Evolutionary conservation across 1,284 basidiomycete genomes (phyloP).

Genomic region (Vanrija pseudolonga): DNA sequence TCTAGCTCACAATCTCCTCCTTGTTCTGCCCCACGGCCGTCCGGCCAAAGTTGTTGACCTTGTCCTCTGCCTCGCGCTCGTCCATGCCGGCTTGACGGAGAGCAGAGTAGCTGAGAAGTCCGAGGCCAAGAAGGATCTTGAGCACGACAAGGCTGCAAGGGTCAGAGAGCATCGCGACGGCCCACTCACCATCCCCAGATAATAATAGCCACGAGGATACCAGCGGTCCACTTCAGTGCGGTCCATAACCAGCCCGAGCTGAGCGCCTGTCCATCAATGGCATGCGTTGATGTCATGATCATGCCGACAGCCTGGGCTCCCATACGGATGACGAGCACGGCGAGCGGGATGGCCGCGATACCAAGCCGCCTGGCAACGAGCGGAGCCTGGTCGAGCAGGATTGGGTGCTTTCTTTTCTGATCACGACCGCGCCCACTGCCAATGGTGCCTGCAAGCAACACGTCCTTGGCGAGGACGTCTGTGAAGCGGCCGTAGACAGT

Average conservation of each 20-base stretch:
- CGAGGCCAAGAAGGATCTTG: constrained; percentile 83
- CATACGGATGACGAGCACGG: constrained; percentile 84
- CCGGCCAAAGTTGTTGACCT: constrained; percentile 79
- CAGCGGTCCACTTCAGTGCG: constrained; percentile 60
- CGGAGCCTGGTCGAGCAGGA: constrained; percentile 93
- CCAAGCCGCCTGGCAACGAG: constrained; percentile 89
- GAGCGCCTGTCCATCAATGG: constrained; percentile 20
- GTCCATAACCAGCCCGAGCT: constrained; percentile 46
- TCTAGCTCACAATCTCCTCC: constrained; percentile 67
- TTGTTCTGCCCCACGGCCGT: constrained; percentile 80
- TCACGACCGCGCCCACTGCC: constrained; percentile 12
- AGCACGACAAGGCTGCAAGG: constrained; percentile 66
- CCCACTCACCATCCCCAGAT: constrained; percentile 72
- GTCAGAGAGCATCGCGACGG: constrained; percentile 1
- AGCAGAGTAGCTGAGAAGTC: constrained; percentile 77
- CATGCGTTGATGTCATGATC: constrained; percentile 52
- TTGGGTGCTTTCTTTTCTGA: constrained; percentile 55
- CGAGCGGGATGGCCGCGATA: constrained; percentile 87
- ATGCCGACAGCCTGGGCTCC: constrained; percentile 69
- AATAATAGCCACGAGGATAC: constrained; percentile 59
- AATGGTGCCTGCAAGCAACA: constrained; percentile 67
- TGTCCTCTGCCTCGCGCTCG: constrained; percentile 62
- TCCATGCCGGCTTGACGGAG: constrained; percentile 71
- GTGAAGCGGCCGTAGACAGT: constrained; percentile 93
- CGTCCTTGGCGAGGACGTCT: constrained; percentile 91